Base-by-base conservation (phyloP, 768 basidiomycete species). In the Russula sp. region DNA sequence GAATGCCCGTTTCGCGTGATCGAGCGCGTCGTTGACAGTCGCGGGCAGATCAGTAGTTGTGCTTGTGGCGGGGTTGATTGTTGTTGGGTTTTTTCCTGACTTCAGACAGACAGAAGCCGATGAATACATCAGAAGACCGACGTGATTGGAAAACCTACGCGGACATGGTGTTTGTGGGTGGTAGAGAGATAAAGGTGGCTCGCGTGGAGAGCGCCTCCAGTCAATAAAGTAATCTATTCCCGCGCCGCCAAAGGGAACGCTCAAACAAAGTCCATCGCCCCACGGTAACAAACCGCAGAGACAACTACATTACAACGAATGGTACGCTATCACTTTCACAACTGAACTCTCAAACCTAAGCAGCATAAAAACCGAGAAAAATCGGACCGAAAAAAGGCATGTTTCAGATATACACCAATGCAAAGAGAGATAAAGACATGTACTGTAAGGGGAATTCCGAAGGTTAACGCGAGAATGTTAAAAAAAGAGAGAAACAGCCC, bases 1-100 rank as follows among this genome's bases (percentile, higher is more conserved):
- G 75, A 92, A 91, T 2, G 92, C 91, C 79, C 91, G 90, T 80
- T 89, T 90, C 1, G 88, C 92, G 65, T n/a, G 88, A 72, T 91
- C 90, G 61, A 93, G 77, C 10, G 81, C 79, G 53, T 76, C 82
- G 69, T 85, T n/a, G 62, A 88, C 69, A 36, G 76, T 74, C 69
- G 71, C 69, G 46, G 50, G 55, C 9, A 49, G 16, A 42, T 20
- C n/a, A n/a, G 22, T 53, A 9, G 24, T 8, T 11, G 30, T n/a
- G 9, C n/a, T n/a, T n/a, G 18, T 8, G 11, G 32, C 4, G n/a
- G 32, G 2, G 30, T 8, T 32, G 28, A 20, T 38, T 38, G 13
- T 38, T 38, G 38, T 52, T 58, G 52, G 10, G 44, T 28, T 54
- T 52, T 38, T 30, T 64, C 34, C 28, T 57, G 38, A n/a, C 61